Conservation (phyloP, 1,139 yeast species). For the Diutina mesorugosa region DNA sequence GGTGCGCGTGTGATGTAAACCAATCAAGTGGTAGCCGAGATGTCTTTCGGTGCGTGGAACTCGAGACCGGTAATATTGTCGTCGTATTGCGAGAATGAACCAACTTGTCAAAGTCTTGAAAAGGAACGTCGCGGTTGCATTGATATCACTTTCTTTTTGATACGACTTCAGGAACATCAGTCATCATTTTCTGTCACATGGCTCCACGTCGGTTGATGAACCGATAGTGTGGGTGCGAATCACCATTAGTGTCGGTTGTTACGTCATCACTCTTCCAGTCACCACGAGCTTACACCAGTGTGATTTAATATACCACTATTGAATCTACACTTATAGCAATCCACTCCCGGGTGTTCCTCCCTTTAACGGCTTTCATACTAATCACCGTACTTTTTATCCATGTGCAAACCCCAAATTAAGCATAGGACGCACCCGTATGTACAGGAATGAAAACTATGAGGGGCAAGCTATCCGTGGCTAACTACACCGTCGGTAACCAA, state of each 20-base stretch:
- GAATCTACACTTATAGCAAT: background rate
- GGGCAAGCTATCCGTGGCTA: slow-evolving; percentile 1
- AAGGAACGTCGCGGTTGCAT: background rate
- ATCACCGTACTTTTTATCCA: background rate
- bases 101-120: background rate
- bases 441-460: background rate
- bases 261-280: background rate
- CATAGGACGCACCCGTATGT: background rate
- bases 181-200: background rate
- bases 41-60: background rate
- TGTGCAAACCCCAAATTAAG: background rate
- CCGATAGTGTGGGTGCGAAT: background rate
- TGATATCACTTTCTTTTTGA: background rate
- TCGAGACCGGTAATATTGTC: too few species aligned
- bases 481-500: background rate
- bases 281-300: background rate
- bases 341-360: background rate
- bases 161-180: background rate
- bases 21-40: background rate
- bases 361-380: background rate
- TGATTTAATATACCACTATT: background rate
- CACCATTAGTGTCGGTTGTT: background rate
- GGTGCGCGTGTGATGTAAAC: background rate
- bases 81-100: too few species aligned
- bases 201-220: background rate